Conservation (phyloP, 2,329 filamentous ascomycete genomes). For the Clonostachys rhizophaga region DNA sequence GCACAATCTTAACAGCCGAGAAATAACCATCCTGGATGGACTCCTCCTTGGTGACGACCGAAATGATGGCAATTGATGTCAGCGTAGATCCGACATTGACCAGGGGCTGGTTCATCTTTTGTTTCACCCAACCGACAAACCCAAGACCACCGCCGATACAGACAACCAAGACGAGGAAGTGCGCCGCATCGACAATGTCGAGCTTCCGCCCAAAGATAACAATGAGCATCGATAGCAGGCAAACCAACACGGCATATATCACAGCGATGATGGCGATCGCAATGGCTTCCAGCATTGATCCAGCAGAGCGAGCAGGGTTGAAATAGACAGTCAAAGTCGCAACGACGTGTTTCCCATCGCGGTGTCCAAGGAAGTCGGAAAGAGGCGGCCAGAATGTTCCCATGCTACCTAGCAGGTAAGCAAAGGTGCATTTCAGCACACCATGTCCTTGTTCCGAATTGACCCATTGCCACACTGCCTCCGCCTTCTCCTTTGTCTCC, state of each 20-base stretch:
- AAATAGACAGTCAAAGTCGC: slow-evolving; percentile 95
- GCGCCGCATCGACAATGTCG: slow-evolving; percentile 65
- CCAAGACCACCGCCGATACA: slow-evolving; percentile 86
- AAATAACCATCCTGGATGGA: slow-evolving; percentile 79
- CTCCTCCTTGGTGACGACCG: slow-evolving; percentile 86
- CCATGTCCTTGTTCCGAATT: slow-evolving; percentile 70
- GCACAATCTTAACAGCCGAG: slow-evolving; percentile 73
- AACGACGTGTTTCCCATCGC: slow-evolving; percentile 91
- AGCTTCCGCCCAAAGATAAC: slow-evolving; percentile 72
- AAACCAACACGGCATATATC: slow-evolving; percentile 64
- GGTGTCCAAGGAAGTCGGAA: slow-evolving; percentile 69
- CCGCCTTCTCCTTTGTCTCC: slow-evolving; percentile 28
- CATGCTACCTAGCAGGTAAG: slow-evolving; percentile 81
- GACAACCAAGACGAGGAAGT: slow-evolving; percentile 73
- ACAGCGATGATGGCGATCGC: slow-evolving; percentile 75
- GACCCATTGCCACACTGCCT: slow-evolving; percentile 52
- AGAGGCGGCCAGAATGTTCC: slow-evolving; percentile 77
- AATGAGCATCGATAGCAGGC: slow-evolving; percentile 82
- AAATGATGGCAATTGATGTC: slow-evolving; percentile 84
- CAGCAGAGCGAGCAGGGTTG: slow-evolving; percentile 79
- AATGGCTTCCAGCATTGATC: slow-evolving; percentile 85
- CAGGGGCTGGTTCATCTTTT: slow-evolving; percentile 70
- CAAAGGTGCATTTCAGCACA: slow-evolving; percentile 86
- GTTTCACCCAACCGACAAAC: slow-evolving; percentile 84
- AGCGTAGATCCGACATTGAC: slow-evolving; percentile 84